A percentile compares a stretch with the other conserved stretches of the same genome.
These are phyloP conservation scores for Biscogniauxia mediterranea DNA, from an alignment of 2,329 filamentous ascomycete species.

Conservation along the genomic window DNA sequence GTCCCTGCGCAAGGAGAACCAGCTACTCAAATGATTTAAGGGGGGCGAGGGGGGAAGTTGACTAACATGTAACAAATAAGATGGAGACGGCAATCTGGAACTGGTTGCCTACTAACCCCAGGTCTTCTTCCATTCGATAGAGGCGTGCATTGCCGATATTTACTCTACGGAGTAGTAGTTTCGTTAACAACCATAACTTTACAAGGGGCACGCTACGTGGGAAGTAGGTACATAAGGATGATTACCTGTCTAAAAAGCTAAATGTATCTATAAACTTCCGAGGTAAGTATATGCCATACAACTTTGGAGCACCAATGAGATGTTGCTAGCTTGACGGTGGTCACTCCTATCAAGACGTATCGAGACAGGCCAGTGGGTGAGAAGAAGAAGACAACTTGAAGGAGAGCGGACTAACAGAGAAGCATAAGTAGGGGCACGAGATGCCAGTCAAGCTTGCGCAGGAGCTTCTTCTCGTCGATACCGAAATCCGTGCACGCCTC, in stretches of 20 bases:
- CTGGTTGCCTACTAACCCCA: slow-evolving; percentile 60
- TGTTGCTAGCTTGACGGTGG: too few species aligned
- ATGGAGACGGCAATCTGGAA: slow-evolving; percentile 69
- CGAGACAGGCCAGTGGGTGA: too few species aligned
- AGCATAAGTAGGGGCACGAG: slow-evolving; percentile 67
- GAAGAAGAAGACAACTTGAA: not conserved
- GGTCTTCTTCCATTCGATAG: slow-evolving; percentile 61
- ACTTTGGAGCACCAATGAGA: too few species aligned
- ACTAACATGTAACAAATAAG: slow-evolving; percentile 61
- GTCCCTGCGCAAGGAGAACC: not conserved
- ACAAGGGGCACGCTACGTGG: not conserved
- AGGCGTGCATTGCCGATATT: slow-evolving; percentile 72
- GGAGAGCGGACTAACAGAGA: slow-evolving; percentile 42
- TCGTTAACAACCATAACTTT: too few species aligned
- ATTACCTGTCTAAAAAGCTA: slow-evolving; percentile 69
- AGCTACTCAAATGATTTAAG: slow-evolving; percentile 14
- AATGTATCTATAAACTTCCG: slow-evolving; percentile 51
- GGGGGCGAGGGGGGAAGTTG: slow-evolving; percentile 25
- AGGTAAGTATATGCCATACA: slow-evolving; percentile 6
- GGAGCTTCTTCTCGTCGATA: slow-evolving; percentile 53
- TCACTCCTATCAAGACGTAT: too few species aligned
- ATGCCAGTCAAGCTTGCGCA: slow-evolving; percentile 63
- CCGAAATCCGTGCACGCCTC: slow-evolving; percentile 16
- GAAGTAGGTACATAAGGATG: slow-evolving; percentile 13
- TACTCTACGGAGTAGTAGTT: slow-evolving; percentile 41